Evolutionary conservation across 169 alveolate species (phyloP).

Genomic region (Plasmodium reichenowi): DNA sequence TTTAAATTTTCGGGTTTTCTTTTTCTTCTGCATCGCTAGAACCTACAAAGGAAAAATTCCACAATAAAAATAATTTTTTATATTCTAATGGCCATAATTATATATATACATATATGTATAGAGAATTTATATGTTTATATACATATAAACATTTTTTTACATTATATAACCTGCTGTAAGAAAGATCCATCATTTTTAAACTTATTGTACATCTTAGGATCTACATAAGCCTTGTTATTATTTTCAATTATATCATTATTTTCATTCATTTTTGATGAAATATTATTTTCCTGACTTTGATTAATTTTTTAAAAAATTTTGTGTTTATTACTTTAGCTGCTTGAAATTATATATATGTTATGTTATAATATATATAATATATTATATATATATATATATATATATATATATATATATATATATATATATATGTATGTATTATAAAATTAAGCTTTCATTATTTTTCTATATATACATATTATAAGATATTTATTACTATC

Average conservation of each 20-base stretch:
- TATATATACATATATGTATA: too few relatives aligned
- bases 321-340: neutral
- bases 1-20: constrained; percentile 41
- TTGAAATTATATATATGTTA: too few relatives aligned
- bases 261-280: constrained; percentile 2
- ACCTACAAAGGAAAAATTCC: constrained; percentile 16
- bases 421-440: constrained; percentile 1
- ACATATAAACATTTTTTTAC: too few relatives aligned
- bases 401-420: constrained; percentile 4
- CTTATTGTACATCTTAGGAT: constrained; percentile 68
- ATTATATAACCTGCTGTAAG: constrained; percentile 27
- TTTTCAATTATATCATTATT: neutral
- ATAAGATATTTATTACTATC: too few relatives aligned
- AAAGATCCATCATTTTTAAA: constrained; percentile 67
- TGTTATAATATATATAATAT: neutral
- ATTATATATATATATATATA: constrained; percentile 1
- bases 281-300: neutral
- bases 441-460: too few relatives aligned
- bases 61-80: too few relatives aligned
- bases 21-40: constrained; percentile 57
- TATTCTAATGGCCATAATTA: too few relatives aligned
- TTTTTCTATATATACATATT: too few relatives aligned
- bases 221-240: constrained; percentile 6
- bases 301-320: neutral
- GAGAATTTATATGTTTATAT: too few relatives aligned